Conservation (phyloP, 2,329 filamentous ascomycete species). For the Pseudopyrenochaeta lycopersici region DNA sequence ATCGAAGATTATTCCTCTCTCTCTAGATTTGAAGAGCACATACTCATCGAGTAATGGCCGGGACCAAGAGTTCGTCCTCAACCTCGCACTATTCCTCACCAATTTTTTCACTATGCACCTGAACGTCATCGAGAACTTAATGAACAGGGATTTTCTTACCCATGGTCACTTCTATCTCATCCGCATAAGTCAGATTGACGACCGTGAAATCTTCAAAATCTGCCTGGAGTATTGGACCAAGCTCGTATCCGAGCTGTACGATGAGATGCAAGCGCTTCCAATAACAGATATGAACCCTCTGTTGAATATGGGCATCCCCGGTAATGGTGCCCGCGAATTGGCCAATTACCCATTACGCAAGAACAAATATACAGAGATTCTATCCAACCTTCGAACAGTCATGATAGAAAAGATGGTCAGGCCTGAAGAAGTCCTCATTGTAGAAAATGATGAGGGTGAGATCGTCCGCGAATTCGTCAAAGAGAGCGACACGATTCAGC, state of each 20-base stretch:
- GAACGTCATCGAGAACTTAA: constrained; percentile 92
- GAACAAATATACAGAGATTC: constrained; percentile 95
- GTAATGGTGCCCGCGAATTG: constrained; percentile 87
- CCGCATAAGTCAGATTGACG: constrained; percentile 97
- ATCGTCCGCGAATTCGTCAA: constrained; percentile 99
- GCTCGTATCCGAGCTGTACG: constrained; percentile 95
- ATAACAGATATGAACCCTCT: constrained; percentile 93
- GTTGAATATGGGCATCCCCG: constrained; percentile 78
- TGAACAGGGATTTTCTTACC: constrained; percentile 91
- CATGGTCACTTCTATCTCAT: constrained; percentile 99
- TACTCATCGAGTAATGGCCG: constrained; percentile 90
- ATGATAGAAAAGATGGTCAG: constrained; percentile 99
- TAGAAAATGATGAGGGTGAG: constrained; percentile 99
- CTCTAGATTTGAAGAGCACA: constrained; percentile 88
- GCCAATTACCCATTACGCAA: constrained; percentile 93
- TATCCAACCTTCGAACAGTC: constrained; percentile 92
- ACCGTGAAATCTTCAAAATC: constrained; percentile 99
- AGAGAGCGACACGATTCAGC: constrained; percentile 97
- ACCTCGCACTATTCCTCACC: constrained; percentile 92
- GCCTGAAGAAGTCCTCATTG: constrained; percentile 95
- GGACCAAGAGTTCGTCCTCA: constrained; percentile 98
- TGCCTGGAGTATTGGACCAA: constrained; percentile 99
- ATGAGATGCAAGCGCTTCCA: constrained; percentile 97
- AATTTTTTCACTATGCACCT: constrained; percentile 97
- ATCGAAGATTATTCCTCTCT: constrained; percentile 89